These are phyloP conservation scores for Aspergillus candidus DNA, from an alignment of 2,329 filamentous ascomycete species.

Conservation along the genomic window DNA sequence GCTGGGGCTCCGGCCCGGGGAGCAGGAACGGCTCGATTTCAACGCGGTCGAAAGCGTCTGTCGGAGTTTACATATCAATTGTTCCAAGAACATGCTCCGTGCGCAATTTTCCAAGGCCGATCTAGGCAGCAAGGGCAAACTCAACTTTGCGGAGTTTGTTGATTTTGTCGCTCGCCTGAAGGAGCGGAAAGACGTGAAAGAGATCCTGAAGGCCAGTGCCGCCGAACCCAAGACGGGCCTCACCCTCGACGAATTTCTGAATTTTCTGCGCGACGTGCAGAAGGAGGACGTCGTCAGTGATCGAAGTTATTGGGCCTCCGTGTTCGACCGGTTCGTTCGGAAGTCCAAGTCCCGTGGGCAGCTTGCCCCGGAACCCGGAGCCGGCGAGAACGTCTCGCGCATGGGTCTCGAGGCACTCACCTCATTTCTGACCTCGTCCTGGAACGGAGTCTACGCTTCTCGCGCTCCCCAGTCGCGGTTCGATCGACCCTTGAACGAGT, in stretches of 20 bases:
- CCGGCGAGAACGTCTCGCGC: conserved; percentile 43
- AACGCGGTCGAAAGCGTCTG: conserved; percentile 76
- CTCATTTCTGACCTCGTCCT: conserved; percentile 66
- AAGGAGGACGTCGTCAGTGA: conserved; percentile 67
- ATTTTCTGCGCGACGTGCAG: conserved; percentile 69
- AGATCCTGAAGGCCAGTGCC: conserved; percentile 61
- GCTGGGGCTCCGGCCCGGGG: conserved; percentile 36
- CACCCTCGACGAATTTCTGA: conserved; percentile 65
- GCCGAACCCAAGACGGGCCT: conserved; percentile 58
- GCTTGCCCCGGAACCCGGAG: conserved; percentile 38
- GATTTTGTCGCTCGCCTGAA: conserved; percentile 79
- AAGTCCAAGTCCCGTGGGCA: conserved; percentile 48
- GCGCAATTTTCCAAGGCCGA: conserved; percentile 70
- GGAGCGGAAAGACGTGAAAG: conserved; percentile 71
- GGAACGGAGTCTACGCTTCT: conserved; percentile 62
- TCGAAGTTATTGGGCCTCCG: conserved; percentile 59
- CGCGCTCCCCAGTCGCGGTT: conserved; percentile 59
- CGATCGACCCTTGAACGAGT: conserved; percentile 85
- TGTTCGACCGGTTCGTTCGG: conserved; percentile 66
- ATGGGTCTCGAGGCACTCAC: conserved; percentile 78
- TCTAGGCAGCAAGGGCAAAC: conserved; percentile 53
- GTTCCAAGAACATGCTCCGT: conserved; percentile 66
- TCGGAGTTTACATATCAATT: conserved; percentile 86
- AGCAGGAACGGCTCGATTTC: conserved; percentile 69
- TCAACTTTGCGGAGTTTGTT: conserved; percentile 77